phyloP scores from a whole-genome alignment of 2,329 filamentous ascomycete species.

The Fusarium sp. region DNA sequence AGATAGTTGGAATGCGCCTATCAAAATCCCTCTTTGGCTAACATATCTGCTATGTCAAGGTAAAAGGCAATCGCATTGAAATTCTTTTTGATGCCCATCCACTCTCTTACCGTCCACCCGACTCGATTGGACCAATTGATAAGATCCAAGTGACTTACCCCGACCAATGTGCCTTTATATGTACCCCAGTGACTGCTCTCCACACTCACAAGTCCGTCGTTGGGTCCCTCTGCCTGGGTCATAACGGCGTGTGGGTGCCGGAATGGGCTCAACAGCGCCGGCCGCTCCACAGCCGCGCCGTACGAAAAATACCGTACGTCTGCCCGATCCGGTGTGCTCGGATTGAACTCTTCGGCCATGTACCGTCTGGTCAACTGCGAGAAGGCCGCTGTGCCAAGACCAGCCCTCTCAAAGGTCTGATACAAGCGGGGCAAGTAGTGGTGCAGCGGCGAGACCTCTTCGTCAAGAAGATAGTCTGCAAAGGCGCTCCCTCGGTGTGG shows the following conservation, averaged over 20 bases:
- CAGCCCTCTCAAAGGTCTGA: slow-evolving; percentile 61
- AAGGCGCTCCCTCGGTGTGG: slow-evolving; percentile 68
- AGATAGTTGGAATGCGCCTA: background rate
- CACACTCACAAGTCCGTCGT: slow-evolving; percentile 77
- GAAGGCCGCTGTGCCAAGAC: slow-evolving; percentile 70
- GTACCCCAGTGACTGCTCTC: slow-evolving; percentile 70
- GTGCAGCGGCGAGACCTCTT: slow-evolving; percentile 55
- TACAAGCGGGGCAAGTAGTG: slow-evolving; percentile 67
- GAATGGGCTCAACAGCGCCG: slow-evolving; percentile 74
- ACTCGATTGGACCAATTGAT: slow-evolving; percentile 76
- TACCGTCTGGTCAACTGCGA: slow-evolving; percentile 69
- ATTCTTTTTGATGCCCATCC: slow-evolving; percentile 65
- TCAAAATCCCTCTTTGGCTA: slow-evolving; percentile 72
- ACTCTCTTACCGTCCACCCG: slow-evolving; percentile 64
- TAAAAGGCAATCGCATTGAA: slow-evolving; percentile 78
- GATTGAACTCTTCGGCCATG: slow-evolving; percentile 71
- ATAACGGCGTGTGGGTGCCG: slow-evolving; percentile 65
- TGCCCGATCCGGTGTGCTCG: slow-evolving; percentile 64
- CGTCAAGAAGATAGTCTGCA: slow-evolving; percentile 64
- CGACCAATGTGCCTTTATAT: slow-evolving; percentile 72
- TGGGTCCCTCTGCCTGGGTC: slow-evolving; percentile 65
- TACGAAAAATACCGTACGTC: slow-evolving; percentile 72
- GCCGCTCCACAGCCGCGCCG: slow-evolving; percentile 61
- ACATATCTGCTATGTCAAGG: slow-evolving; percentile 74
- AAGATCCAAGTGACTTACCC: slow-evolving; percentile 72